Evolutionary conservation across 306 rosid genomes (phyloP), one percentile per base, ranked within the genome.

Genomic region (Malus domestica): DNA sequence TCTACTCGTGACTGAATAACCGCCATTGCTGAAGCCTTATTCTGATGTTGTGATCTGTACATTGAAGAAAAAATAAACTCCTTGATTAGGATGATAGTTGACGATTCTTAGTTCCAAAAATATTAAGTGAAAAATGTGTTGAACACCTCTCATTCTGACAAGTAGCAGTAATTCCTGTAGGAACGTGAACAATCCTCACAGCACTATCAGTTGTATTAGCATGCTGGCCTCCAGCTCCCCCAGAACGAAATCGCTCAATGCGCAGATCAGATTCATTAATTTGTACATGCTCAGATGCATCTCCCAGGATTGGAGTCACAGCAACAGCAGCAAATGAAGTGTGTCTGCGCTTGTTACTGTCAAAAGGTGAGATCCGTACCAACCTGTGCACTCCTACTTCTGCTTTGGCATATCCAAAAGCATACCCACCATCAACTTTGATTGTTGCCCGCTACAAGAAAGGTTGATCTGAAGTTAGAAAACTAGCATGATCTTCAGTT

Each of bases 321-420:
- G 97, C 97, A 46, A 95, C 97, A 71, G 99, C 99, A 71, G 97
- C 96, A 80, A 95, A 95, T 78, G 99, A 95, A 64, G 99, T 95
- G 76, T 95, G 99, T 16, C 99, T 88, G 44, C 97, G 93, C 80
- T 92, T 92, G 46, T 83, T 88, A 66, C 97, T 89, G 83, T 95
- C 99, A 83, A 95, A 95, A 38, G 97, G 99, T 51, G 99, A 95
- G 82, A 92, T 90, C 66, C 99, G 89, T 42, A 95, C 99, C 81
- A 95, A 84, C 77, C 99, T 86, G 82, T 95, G 99, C 70, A 92
- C 99, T 60, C 99, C 99, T 27, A 95, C 90, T 88, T 95, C 99
- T 60, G 99, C 89, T 87, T 95, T 95, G 70, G 99, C 99, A 86
- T 92, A 95, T 74, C 99, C 97, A 86, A 90, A 95, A 63, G 99